Evolutionary conservation across 2,329 filamentous ascomycete genomes (phyloP), one percentile per base, ranked within the genome.

Genomic region (Amesomyces nigricolor): DNA sequence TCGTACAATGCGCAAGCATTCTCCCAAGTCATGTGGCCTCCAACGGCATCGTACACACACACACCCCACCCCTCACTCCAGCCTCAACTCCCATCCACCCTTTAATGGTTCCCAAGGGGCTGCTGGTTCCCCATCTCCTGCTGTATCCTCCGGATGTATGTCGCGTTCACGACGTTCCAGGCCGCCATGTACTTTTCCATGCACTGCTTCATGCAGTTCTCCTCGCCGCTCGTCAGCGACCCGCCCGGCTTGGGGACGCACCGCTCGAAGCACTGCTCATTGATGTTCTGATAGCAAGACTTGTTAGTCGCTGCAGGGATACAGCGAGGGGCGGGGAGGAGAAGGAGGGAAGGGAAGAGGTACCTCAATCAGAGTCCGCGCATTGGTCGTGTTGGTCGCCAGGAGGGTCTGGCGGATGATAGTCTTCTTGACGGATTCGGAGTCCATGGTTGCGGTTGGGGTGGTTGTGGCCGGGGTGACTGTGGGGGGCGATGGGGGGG

Each of bases 171-270:
- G 60, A 80, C 75, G 73, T 91, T 91, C 88, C 88, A 92, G 10
- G 87, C 80, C 32, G 78, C 74, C 78, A 91, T 89, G 77, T 91
- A 92, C 72, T 91, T 91, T 66, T 91, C 87, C 82, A 91, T 88
- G 76, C 88, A 92, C 58, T 80, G 77, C 17, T 80, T 88, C 67
- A 88, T 78, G 75, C 88, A 92, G 19, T 80, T 77, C 67, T 83
- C 77, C 70, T 92, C 88, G 71, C 79, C 72, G 71, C 78, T 81
- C 48, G 84, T 85, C 54, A 91, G 73, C 52, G 81, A 83, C 48
- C 77, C 70, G 56, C 86, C 85, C 52, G 88, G 86, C 66, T 86
- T 84, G 48, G 86, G 78, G 14, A 91, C 75, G 71, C 88, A 92
- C 70, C 83, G 85, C 46, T 88, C 82, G 75, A 90, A 92, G 76